Percentiles rank a stretch among this genome's conserved stretches.
These are phyloP conservation scores for Aspergillus sp. DNA, from an alignment of 2,329 filamentous ascomycete species.

Conservation along the genomic window DNA sequence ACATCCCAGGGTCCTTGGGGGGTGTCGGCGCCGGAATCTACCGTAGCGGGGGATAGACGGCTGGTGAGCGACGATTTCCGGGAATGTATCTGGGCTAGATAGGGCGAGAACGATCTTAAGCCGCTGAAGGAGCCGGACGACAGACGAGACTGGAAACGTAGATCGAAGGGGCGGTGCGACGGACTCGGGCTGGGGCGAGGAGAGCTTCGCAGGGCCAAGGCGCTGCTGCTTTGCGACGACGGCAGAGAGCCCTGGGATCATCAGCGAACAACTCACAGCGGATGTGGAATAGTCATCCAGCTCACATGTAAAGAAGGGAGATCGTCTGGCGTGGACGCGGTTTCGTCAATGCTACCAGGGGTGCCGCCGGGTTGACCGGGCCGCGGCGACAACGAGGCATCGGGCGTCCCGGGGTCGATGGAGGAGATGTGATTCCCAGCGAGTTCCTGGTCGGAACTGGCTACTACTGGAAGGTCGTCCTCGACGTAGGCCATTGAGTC, in stretches of 20 bases:
- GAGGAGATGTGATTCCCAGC: constrained; percentile 16
- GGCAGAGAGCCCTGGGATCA: constrained; percentile 50
- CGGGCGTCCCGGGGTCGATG: constrained; percentile 16
- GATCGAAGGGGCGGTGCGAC: constrained; percentile 89
- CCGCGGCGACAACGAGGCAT: constrained; percentile 24
- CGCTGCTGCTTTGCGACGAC: constrained; percentile 70
- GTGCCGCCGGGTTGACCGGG: constrained; percentile 14
- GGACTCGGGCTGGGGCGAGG: constrained; percentile 72
- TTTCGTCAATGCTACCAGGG: constrained; percentile 59
- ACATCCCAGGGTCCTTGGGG: constrained; percentile 91
- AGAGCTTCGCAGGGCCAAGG: constrained; percentile 67
- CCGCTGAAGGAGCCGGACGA: constrained; percentile 60
- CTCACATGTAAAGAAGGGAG: constrained; percentile 78
- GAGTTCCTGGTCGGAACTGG: constrained; percentile 22
- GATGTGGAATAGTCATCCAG: constrained; percentile 51
- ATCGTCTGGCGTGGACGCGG: constrained; percentile 76
- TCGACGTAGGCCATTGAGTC: constrained; percentile 21
- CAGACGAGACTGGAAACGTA: constrained; percentile 87
- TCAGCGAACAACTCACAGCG: constrained; percentile 50
- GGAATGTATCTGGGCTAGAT: constrained; percentile 73
- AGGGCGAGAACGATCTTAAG: constrained; percentile 73
- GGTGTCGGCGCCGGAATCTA: constrained; percentile 65
- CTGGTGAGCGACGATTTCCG: constrained; percentile 78
- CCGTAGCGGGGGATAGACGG: constrained; percentile 59
- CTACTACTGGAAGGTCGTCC: constrained; percentile 27